Evolutionary conservation across 176 grass and related monocot species (phyloP).

Genomic region (Musa acuminata): DNA sequence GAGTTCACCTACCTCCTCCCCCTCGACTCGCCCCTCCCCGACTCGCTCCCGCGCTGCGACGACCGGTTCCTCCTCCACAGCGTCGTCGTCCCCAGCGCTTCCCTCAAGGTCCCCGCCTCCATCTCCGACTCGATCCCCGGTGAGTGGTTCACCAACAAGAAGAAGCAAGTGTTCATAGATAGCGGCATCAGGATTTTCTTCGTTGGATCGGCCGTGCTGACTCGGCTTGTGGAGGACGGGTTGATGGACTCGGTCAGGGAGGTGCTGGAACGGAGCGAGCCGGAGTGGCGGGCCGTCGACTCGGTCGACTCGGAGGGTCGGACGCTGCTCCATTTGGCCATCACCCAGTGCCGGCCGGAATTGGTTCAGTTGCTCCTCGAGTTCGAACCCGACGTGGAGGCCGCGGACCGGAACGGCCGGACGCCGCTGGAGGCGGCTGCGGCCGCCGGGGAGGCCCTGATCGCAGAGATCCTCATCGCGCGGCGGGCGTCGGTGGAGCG

Average conservation of each 20-base stretch:
- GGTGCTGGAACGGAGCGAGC: constrained; percentile 55
- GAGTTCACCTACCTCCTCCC: constrained; percentile 39
- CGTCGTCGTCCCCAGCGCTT: constrained; percentile 50
- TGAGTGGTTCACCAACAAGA: constrained; percentile 64
- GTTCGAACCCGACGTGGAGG: constrained; percentile 57
- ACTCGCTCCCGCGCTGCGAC: constrained; percentile 22
- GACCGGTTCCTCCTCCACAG: constrained; percentile 70
- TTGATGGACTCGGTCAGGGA: constrained; percentile 48
- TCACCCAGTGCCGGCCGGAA: constrained; percentile 44
- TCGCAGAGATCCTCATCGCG: constrained; percentile 53
- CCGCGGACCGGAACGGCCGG: constrained; percentile 23
- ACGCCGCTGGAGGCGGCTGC: constrained; percentile 53
- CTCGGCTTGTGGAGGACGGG: constrained; percentile 28
- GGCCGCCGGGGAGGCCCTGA: constrained; percentile 41
- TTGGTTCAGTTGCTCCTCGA: constrained; percentile 69
- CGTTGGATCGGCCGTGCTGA: constrained; percentile 43
- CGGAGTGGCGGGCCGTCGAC: constrained; percentile 48
- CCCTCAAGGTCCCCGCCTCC: constrained; percentile 27
- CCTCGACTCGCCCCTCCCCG: constrained; percentile 8
- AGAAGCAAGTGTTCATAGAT: constrained; percentile 70
- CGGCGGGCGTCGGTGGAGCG: constrained; percentile 35
- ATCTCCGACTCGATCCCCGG: constrained; percentile 40
- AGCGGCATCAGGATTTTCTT: constrained; percentile 48
- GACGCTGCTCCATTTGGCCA: constrained; percentile 52
- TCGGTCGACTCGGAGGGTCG: constrained; percentile 30